Evolutionary conservation across 208 protist species (phyloP).

Genomic region (Leptomonas pyrrhocoris): DNA sequence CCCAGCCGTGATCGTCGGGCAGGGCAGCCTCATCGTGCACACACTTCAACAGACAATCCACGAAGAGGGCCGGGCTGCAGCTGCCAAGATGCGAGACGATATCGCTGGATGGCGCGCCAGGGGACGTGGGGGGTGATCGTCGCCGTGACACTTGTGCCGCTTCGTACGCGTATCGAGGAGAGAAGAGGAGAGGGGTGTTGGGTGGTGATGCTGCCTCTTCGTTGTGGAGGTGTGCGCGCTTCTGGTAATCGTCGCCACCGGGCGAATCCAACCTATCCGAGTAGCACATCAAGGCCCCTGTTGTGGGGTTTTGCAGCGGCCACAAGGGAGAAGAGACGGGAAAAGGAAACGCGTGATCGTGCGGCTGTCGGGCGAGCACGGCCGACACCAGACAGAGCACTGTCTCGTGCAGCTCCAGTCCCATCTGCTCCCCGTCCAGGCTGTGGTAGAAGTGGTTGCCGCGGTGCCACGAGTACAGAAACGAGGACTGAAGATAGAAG

Average conservation of each 20-base stretch:
- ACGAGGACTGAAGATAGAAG: conserved; percentile 20
- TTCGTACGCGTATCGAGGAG: conserved; percentile 23
- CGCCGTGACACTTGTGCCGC: conserved; percentile 21
- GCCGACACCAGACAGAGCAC: conserved; percentile 22
- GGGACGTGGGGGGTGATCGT: conserved; percentile 2
- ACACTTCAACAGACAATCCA: conserved; percentile 38
- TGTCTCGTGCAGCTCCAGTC: conserved; percentile 30
- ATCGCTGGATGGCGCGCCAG: background rate
- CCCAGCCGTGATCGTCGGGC: conserved; percentile 34
- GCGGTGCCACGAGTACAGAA: conserved; percentile 32
- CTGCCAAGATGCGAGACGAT: conserved; percentile 11
- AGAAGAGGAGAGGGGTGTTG: background rate
- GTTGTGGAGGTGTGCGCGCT: background rate
- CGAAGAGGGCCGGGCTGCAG: conserved; percentile 32
- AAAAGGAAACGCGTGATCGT: background rate
- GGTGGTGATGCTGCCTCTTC: conserved; percentile 5
- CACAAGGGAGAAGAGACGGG: background rate
- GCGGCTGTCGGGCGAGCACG: background rate
- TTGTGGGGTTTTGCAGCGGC: background rate
- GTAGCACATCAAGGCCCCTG: background rate
- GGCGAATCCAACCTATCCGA: background rate
- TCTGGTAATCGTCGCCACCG: background rate
- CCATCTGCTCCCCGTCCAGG: conserved; percentile 20
- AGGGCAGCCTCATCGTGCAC: conserved; percentile 37
- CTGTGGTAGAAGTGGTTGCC: conserved; percentile 22